Evolutionary conservation across 2,329 filamentous ascomycete species (phyloP).

Genomic region (Biscogniauxia marginata): DNA sequence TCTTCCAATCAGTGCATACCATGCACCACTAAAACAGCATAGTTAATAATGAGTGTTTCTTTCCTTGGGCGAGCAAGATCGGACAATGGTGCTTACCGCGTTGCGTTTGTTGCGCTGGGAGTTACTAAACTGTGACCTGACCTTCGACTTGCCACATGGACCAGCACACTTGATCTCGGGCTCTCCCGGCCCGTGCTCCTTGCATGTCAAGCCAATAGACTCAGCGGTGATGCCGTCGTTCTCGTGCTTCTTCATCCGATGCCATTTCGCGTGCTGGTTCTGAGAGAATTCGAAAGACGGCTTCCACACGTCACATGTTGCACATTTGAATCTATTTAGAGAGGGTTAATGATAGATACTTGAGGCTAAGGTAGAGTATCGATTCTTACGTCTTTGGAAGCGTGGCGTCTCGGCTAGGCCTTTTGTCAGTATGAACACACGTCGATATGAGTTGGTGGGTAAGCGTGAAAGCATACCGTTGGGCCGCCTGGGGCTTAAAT

Average conservation of each 20-base stretch:
- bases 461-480: neutral
- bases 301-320: neutral
- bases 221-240: neutral
- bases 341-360: neutral
- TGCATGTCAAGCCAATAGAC: constrained; percentile 11
- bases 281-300: neutral
- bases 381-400: neutral
- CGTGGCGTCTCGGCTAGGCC: neutral
- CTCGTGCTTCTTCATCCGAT: neutral
- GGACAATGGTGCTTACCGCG: constrained; percentile 26
- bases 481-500: neutral
- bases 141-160: constrained; percentile 31
- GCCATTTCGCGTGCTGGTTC: neutral
- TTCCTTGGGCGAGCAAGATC: neutral
- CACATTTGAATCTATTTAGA: neutral
- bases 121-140: constrained; percentile 34
- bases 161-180: constrained; percentile 29
- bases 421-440: neutral
- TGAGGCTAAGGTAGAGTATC: neutral
- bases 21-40: constrained; percentile 34
- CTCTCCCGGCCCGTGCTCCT: constrained; percentile 2
- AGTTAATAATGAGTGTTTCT: constrained; percentile 9
- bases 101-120: constrained; percentile 28
- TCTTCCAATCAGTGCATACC: constrained; percentile 34
- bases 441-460: neutral